A percentile compares a stretch with the other conserved stretches of the same genome.
Conservation (phyloP, 148 eudicot genomes). For the Dysphania ambrosioides region DNA sequence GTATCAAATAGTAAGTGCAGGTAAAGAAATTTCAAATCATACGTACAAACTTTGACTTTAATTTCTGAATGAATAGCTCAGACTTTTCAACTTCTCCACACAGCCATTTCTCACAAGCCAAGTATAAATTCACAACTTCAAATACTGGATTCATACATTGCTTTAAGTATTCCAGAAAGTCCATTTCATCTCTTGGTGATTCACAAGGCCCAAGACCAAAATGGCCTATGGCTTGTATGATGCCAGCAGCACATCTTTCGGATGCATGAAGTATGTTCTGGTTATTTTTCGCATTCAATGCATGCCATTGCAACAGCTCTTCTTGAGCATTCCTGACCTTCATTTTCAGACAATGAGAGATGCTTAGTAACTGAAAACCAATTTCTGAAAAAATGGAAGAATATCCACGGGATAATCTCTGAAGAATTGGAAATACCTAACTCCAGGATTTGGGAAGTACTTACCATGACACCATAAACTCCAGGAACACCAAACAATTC, state of each 20-base stretch:
- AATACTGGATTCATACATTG: constrained; percentile 42
- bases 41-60: constrained; percentile 29
- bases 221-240: constrained; percentile 67
- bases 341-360: constrained; percentile 18
- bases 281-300: constrained; percentile 52
- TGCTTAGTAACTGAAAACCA: not conserved
- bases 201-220: constrained; percentile 49
- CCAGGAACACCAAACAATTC: constrained; percentile 61
- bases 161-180: constrained; percentile 24
- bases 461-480: constrained; percentile 71
- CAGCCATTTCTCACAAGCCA: constrained; percentile 53
- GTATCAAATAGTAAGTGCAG: not conserved
- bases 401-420: not conserved
- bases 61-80: constrained; percentile 22
- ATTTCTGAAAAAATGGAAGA: not conserved
- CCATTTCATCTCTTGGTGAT: constrained; percentile 49
- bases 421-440: not conserved
- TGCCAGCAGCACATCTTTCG: constrained; percentile 73
- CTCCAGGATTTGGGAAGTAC: no score
- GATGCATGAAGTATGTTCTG: constrained; percentile 55
- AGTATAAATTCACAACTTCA: constrained; percentile 49
- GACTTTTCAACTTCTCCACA: constrained; percentile 48
- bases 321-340: constrained; percentile 76
- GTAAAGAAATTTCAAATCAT: constrained; percentile 16
- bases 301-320: constrained; percentile 64